A percentile compares a stretch with the other conserved stretches of the same genome.
These are phyloP conservation scores for Solanum hybrid DNA, from an alignment of 305 asterid genomes.

Conservation along the genomic window DNA sequence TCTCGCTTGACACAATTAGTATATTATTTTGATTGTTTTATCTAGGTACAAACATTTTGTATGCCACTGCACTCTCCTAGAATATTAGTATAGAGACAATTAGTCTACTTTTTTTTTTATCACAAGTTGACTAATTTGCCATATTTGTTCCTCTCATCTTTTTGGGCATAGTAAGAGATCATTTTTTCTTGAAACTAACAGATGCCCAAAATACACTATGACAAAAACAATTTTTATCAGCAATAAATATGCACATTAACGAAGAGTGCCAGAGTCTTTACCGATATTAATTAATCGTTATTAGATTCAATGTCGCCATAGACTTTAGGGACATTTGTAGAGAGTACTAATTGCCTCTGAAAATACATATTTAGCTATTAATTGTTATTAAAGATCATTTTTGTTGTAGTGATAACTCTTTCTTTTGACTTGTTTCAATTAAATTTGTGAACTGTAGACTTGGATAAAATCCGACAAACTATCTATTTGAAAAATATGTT, in stretches of 20 bases:
- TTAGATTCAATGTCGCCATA: background rate
- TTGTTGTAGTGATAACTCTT: background rate
- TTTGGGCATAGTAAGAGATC: background rate
- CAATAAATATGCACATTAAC: background rate
- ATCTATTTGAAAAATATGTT: background rate
- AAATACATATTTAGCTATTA: background rate
- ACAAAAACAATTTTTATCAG: background rate
- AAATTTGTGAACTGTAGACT: background rate
- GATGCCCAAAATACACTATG: too few relatives aligned
- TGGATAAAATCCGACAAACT: background rate
- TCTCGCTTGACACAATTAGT: too few relatives aligned
- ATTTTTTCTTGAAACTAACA: too few relatives aligned
- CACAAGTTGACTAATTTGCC: too few relatives aligned
- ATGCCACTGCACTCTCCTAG: too few relatives aligned
- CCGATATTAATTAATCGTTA: too few relatives aligned
- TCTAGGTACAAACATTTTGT: too few relatives aligned
- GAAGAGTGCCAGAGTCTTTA: background rate
- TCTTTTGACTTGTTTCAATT: background rate
- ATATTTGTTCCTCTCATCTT: background rate
- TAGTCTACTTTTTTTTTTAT: too few relatives aligned
- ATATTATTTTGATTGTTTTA: too few relatives aligned
- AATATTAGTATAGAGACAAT: too few relatives aligned
- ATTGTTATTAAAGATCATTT: too few relatives aligned
- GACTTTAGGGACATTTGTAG: background rate
- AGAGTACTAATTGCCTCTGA: background rate